Percentiles rank a stretch among this genome's conserved stretches.
Evolutionary conservation across 2,329 filamentous ascomycete species (phyloP).

Genomic region (Trichoderma cornu-damae): DNA sequence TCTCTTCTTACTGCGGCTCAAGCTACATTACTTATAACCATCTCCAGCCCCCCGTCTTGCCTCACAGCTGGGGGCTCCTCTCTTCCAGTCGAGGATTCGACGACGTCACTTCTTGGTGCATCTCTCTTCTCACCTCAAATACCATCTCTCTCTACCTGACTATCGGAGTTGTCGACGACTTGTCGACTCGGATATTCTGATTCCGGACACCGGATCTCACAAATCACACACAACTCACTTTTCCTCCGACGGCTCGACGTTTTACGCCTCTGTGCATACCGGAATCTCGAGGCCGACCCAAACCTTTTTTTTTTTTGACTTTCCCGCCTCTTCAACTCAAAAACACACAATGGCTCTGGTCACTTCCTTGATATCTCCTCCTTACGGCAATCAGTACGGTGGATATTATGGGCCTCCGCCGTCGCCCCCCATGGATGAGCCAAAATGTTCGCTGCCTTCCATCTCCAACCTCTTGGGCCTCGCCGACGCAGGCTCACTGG

Average conservation of each 20-base stretch:
- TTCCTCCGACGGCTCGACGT: not conserved
- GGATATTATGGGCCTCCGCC: conserved; percentile 56
- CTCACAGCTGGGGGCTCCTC: not conserved
- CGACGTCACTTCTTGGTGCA: not conserved
- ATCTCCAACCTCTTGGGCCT: conserved; percentile 86
- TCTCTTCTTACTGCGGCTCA: conserved; percentile 7
- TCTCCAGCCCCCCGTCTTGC: conserved; percentile 17
- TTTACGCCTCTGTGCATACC: not conserved
- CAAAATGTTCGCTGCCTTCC: conserved; percentile 82
- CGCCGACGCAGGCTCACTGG: conserved; percentile 64
- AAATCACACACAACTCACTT: not conserved
- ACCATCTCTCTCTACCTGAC: not conserved
- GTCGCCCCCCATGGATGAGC: conserved; percentile 70
- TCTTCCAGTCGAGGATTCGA: conserved; percentile 2
- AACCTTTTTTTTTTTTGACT: not conserved
- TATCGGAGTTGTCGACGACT: not conserved
- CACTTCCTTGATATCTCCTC: conserved; percentile 30
- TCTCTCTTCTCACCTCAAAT: not conserved
- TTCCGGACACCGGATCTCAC: not conserved
- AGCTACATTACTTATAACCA: conserved; percentile 21
- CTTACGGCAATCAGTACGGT: conserved; percentile 23
- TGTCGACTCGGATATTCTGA: not conserved
- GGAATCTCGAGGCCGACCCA: not conserved
- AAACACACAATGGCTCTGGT: conserved; percentile 21
- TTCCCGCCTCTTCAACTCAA: not conserved